Evolutionary conservation across 768 basidiomycete species (phyloP).

Genomic region (Rhizopogon vulgaris): DNA sequence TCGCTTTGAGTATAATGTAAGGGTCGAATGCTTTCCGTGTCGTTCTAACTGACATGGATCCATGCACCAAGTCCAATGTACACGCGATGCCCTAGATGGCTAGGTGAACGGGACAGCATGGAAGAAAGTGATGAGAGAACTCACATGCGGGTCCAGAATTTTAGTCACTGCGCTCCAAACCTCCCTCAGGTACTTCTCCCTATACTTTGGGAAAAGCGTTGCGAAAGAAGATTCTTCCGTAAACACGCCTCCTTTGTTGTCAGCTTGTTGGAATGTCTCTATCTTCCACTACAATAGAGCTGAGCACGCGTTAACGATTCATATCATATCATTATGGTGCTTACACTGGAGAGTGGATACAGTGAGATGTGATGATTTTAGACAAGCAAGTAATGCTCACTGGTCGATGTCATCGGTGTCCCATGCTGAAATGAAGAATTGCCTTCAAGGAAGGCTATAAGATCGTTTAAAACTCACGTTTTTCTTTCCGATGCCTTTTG

Average conservation of each 20-base stretch:
- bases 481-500: conserved; percentile 88
- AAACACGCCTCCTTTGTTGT: conserved; percentile 82
- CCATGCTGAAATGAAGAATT: conserved; percentile 63
- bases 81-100: conserved; percentile 71
- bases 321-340: conserved; percentile 8
- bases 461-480: conserved; percentile 54
- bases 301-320: conserved; percentile 8
- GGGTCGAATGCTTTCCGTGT: conserved; percentile 97
- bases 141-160: conserved; percentile 74
- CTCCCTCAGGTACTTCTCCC: conserved; percentile 94
- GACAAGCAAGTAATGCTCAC: conserved; percentile 44
- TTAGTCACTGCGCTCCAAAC: conserved; percentile 90
- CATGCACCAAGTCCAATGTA: conserved; percentile 91
- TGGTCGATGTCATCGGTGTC: conserved; percentile 99
- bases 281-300: conserved; percentile 69
- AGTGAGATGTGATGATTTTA: conserved; percentile 3
- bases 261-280: conserved; percentile 63
- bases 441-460: neutral
- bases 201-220: conserved; percentile 96
- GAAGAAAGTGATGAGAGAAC: conserved; percentile 15
- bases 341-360: conserved; percentile 35
- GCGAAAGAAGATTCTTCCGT: conserved; percentile 97
- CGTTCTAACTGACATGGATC: conserved; percentile 95
- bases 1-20: conserved; percentile 91
- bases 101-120: neutral